phyloP scores from a whole-genome alignment of 768 basidiomycete species.

The Agrocybe praecox region DNA sequence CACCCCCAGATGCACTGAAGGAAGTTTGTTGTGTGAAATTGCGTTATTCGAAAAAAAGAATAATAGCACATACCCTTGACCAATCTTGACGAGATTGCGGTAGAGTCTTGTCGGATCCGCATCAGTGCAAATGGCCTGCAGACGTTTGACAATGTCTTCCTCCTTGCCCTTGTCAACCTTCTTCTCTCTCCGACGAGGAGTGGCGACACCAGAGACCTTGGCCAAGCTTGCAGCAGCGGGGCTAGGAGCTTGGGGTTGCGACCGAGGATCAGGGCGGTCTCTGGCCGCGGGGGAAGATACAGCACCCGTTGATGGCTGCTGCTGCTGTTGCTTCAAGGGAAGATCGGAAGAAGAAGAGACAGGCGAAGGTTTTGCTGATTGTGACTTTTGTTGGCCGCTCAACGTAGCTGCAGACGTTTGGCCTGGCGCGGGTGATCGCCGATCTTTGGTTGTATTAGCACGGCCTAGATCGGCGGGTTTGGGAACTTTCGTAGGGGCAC shows the following conservation, averaged over 20 bases:
- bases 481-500: conserved; percentile 59
- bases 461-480: conserved; percentile 58
- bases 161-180: conserved; percentile 81
- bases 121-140: conserved; percentile 95
- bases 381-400: conserved; percentile 29
- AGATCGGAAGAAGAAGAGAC: conserved; percentile 63
- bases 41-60: conserved; percentile 6
- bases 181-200: conserved; percentile 85
- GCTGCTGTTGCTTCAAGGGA: conserved; percentile 43
- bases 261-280: conserved; percentile 40
- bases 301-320: conserved; percentile 7
- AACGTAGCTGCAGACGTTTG: conserved; percentile 22
- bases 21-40: conserved; percentile 3
- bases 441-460: conserved; percentile 70
- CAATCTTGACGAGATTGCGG: conserved; percentile 93
- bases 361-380: conserved; percentile 52
- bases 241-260: conserved; percentile 54
- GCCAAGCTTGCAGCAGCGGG: conserved; percentile 67
- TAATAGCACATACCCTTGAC: conserved; percentile 78
- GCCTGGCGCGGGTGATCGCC: conserved; percentile 49
- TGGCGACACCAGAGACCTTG: conserved; percentile 73
- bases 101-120: conserved; percentile 96
- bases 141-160: conserved; percentile 87
- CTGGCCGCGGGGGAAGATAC: conserved; percentile 22
- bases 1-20: conserved; percentile 90